phyloP scores from a whole-genome alignment of 2,329 filamentous ascomycete species.

The Waltergamsia citrina region DNA sequence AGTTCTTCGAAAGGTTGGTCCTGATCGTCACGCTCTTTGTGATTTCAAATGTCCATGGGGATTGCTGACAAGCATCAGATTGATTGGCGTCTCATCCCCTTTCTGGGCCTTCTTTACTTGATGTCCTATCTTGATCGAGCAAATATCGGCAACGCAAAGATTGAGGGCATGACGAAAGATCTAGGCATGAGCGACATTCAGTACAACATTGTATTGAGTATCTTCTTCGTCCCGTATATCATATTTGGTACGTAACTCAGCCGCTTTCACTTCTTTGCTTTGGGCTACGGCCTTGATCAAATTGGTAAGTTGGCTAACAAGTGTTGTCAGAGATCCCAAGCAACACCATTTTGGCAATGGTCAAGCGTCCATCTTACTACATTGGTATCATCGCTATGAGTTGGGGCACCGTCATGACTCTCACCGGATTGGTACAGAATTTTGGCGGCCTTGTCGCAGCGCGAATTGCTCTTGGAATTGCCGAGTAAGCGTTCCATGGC shows the following conservation, averaged over 20 bases:
- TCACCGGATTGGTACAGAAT: conserved; percentile 42
- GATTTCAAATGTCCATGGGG: no score
- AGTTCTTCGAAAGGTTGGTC: no score
- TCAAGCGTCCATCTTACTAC: conserved; percentile 51
- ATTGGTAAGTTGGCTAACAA: no score
- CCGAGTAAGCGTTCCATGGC: no score
- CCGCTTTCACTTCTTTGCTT: no score
- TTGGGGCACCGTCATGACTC: conserved; percentile 34
- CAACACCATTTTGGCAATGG: conserved; percentile 54
- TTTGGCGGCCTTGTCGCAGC: conserved; percentile 36
- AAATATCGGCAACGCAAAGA: conserved; percentile 12
- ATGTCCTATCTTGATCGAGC: conserved; percentile 16
- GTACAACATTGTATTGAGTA: conserved; percentile 43
- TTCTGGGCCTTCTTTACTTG: conserved; percentile 25
- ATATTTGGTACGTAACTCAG: no score
- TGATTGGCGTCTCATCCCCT: no score
- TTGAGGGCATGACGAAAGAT: conserved; percentile 21
- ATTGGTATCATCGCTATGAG: conserved; percentile 52
- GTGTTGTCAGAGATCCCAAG: conserved; percentile 43
- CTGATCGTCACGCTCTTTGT: no score
- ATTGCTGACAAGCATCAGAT: no score
- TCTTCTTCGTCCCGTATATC: conserved; percentile 55
- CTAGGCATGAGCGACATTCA: conserved; percentile 32
- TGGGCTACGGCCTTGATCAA: no score
- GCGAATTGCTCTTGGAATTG: conserved; percentile 51